Evolutionary conservation across 2,329 filamentous ascomycete species (phyloP).

Genomic region (Boeremia lycopersici): DNA sequence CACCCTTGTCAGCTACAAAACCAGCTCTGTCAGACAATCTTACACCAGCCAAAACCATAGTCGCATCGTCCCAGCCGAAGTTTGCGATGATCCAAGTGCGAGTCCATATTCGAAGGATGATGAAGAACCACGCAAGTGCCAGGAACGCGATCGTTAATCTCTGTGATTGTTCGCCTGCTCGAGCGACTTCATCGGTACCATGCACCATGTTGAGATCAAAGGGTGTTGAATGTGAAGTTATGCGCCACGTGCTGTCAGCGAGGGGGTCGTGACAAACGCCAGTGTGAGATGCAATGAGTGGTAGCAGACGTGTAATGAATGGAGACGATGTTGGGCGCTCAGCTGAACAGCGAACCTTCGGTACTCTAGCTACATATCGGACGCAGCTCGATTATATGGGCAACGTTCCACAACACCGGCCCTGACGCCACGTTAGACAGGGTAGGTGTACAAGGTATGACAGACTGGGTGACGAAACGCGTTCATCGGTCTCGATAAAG

Average conservation of each 20-base stretch:
- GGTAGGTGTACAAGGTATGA: conserved; percentile 21
- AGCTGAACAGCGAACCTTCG: conserved; percentile 10
- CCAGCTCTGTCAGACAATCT: neutral
- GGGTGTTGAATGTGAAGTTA: neutral
- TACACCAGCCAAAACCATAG: conserved; percentile 50
- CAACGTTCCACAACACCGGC: conserved; percentile 24
- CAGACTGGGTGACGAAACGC: conserved; percentile 12
- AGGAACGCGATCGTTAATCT: conserved; percentile 46
- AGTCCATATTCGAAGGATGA: conserved; percentile 49
- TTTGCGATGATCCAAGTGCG: conserved; percentile 46
- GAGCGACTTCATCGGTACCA: conserved; percentile 20
- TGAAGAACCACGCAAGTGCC: conserved; percentile 46
- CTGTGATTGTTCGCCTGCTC: conserved; percentile 28
- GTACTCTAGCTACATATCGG: conserved; percentile 9
- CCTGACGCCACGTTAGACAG: conserved; percentile 22
- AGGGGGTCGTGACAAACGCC: conserved; percentile 5
- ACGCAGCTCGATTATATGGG: conserved; percentile 16
- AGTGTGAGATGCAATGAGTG: conserved; percentile 7
- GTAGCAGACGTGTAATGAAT: conserved; percentile 3
- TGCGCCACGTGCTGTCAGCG: conserved; percentile 10
- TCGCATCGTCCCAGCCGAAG: conserved; percentile 54
- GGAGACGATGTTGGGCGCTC: neutral
- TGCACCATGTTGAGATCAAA: conserved; percentile 29
- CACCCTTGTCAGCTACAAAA: conserved; percentile 6
- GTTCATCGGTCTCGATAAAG: conserved; percentile 12